These are phyloP conservation scores for Coniochaeta sp. DNA, from an alignment of 2,329 filamentous ascomycete genomes.

Conservation along the genomic window DNA sequence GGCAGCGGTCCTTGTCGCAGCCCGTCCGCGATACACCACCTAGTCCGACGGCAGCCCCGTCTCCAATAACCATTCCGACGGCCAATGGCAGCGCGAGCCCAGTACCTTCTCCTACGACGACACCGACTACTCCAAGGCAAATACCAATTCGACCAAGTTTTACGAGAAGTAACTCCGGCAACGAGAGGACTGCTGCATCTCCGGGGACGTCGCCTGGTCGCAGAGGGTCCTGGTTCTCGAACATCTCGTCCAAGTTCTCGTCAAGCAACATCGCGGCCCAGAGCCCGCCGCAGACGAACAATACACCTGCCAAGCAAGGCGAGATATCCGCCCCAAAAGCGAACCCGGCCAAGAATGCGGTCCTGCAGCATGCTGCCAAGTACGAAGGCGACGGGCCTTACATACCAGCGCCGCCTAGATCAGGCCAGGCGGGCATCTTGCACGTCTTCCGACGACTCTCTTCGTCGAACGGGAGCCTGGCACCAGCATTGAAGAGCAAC, in stretches of 20 bases:
- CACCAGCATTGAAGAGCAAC: constrained; percentile 37
- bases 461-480: constrained; percentile 46
- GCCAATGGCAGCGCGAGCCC: constrained; percentile 2
- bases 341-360: constrained; percentile 46
- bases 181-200: constrained; percentile 22
- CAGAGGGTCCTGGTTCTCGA: constrained; percentile 87
- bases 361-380: constrained; percentile 48
- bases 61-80: background rate
- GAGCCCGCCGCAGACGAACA: constrained; percentile 24
- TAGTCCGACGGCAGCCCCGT: background rate
- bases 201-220: constrained; percentile 33
- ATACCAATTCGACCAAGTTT: constrained; percentile 21
- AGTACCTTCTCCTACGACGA: constrained; percentile 2
- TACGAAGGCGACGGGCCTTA: constrained; percentile 58
- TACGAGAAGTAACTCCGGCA: constrained; percentile 19
- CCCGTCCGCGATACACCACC: constrained; percentile 7
- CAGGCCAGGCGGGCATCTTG: constrained; percentile 63
- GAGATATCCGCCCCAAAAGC: constrained; percentile 41
- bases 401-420: constrained; percentile 66
- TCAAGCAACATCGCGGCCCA: constrained; percentile 26
- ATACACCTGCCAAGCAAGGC: constrained; percentile 26
- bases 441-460: constrained; percentile 78
- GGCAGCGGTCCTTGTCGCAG: constrained; percentile 19
- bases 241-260: constrained; percentile 87
- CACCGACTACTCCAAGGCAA: constrained; percentile 15